Evolutionary conservation across 768 basidiomycete species (phyloP).

Genomic region (Lactarius quietus): DNA sequence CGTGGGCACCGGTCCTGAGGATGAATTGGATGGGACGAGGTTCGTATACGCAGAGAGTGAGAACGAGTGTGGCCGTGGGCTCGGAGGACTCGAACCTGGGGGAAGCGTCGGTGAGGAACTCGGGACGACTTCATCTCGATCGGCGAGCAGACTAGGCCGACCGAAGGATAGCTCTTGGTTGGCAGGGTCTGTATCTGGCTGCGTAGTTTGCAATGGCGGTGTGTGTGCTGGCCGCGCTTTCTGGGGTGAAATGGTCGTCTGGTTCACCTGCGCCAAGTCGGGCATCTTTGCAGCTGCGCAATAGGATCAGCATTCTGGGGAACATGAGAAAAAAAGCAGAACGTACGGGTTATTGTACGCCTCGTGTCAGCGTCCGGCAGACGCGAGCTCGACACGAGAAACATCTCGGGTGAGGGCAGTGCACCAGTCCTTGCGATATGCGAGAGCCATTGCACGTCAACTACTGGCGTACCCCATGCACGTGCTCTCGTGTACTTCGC

Average conservation of each 20-base stretch:
- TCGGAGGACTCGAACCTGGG: conserved; percentile 10
- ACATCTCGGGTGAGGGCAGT: conserved; percentile 39
- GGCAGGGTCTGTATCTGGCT: not conserved
- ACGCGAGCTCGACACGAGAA: conserved; percentile 29
- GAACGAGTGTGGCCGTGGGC: not conserved
- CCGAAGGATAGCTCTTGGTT: conserved; percentile 7
- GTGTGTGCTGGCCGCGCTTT: not conserved
- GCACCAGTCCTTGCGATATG: conserved; percentile 51
- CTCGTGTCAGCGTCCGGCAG: conserved; percentile 29
- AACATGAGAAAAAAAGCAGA: not conserved
- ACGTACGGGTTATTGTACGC: not conserved
- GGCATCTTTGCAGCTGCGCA: not conserved
- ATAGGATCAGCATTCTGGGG: not conserved
- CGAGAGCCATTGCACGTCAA: conserved; percentile 67
- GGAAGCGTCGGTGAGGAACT: conserved; percentile 13
- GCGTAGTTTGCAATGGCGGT: not conserved
- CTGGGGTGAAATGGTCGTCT: not conserved
- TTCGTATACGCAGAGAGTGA: conserved; percentile 14
- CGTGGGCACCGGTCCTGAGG: conserved; percentile 17
- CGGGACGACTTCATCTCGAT: conserved; percentile 16
- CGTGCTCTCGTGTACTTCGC: conserved; percentile 73
- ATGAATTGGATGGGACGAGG: not conserved
- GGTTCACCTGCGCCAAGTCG: not conserved
- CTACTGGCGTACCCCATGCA: conserved; percentile 76
- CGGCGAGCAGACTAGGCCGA: not conserved